Percentiles rank a stretch among this genome's conserved stretches.
Evolutionary conservation across 1,284 basidiomycete species (phyloP).

Genomic region (Leccinum pachyderme): DNA sequence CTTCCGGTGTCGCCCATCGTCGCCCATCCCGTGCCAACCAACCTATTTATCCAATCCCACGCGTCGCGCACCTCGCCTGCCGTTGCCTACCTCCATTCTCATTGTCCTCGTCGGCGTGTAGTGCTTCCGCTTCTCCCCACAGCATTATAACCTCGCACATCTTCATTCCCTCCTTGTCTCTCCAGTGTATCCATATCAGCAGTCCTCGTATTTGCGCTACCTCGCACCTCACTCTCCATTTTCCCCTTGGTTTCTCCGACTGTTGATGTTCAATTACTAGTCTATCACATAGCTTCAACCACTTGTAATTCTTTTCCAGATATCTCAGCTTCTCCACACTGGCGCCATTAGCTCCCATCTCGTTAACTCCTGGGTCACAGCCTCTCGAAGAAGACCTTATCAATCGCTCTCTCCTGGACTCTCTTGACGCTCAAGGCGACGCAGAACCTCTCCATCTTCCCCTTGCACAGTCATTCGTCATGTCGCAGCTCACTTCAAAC

Average conservation of each 20-base stretch:
- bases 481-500: conserved; percentile 40
- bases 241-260: conserved; percentile 26
- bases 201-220: conserved; percentile 32
- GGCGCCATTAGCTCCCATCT: conserved; percentile 59
- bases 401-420: conserved; percentile 77
- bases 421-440: conserved; percentile 76
- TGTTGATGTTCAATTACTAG: conserved; percentile 39
- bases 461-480: conserved; percentile 22
- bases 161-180: conserved; percentile 22
- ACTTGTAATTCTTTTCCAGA: conserved; percentile 29
- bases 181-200: conserved; percentile 39
- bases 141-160: conserved; percentile 27
- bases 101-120: conserved; percentile 21
- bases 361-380: conserved; percentile 48
- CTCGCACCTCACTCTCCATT: conserved; percentile 17
- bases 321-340: conserved; percentile 49
- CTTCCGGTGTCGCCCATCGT: conserved; percentile 20
- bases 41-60: conserved; percentile 37
- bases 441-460: conserved; percentile 56
- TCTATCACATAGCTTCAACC: conserved; percentile 31
- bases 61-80: conserved; percentile 36
- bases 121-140: conserved; percentile 13
- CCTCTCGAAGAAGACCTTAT: conserved; percentile 75
- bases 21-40: conserved; percentile 18
- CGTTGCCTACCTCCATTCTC: conserved; percentile 20